phyloP scores from a whole-genome alignment of 306 rosid species.

The Benincasa hispida region DNA sequence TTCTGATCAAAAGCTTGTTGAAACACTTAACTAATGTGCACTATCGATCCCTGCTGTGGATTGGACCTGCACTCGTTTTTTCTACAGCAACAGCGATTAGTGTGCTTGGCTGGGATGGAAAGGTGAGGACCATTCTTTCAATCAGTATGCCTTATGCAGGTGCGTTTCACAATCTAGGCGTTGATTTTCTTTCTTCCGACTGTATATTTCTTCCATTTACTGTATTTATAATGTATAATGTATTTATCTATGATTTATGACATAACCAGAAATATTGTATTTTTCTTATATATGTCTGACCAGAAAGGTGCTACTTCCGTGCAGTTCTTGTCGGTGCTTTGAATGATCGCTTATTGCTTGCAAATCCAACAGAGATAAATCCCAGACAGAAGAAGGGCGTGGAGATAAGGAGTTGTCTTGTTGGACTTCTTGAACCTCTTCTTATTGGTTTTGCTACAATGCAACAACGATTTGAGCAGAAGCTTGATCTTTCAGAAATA shows the following conservation, averaged over 20 bases:
- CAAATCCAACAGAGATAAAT: slow-evolving; percentile 73
- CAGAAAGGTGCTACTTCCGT: slow-evolving; percentile 15
- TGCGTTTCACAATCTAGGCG: slow-evolving; percentile 20
- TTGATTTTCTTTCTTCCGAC: not conserved
- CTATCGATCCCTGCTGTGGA: slow-evolving; percentile 95
- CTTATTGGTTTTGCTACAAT: slow-evolving; percentile 93
- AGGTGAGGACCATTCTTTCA: slow-evolving; percentile 83
- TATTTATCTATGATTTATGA: not conserved
- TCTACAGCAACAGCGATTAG: slow-evolving; percentile 82
- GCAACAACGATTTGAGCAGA: slow-evolving; percentile 91
- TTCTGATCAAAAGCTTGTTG: slow-evolving; percentile 12
- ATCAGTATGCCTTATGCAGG: slow-evolving; percentile 75
- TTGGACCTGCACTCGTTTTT: slow-evolving; percentile 95
- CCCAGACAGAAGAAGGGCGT: slow-evolving; percentile 76
- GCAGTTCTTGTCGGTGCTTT: slow-evolving; percentile 85
- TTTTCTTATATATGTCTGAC: slow-evolving; percentile 17
- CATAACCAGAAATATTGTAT: not conserved
- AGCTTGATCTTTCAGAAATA: slow-evolving; percentile 90
- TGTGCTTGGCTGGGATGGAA: slow-evolving; percentile 98
- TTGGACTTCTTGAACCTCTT: slow-evolving; percentile 99
- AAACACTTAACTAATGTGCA: slow-evolving; percentile 50
- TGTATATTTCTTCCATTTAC: not conserved
- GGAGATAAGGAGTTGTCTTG: slow-evolving; percentile 91
- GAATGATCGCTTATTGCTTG: slow-evolving; percentile 81
- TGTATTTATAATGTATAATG: not conserved